These are phyloP conservation scores for Microsporum canis DNA, from an alignment of 2,329 filamentous ascomycete species.

Conservation along the genomic window DNA sequence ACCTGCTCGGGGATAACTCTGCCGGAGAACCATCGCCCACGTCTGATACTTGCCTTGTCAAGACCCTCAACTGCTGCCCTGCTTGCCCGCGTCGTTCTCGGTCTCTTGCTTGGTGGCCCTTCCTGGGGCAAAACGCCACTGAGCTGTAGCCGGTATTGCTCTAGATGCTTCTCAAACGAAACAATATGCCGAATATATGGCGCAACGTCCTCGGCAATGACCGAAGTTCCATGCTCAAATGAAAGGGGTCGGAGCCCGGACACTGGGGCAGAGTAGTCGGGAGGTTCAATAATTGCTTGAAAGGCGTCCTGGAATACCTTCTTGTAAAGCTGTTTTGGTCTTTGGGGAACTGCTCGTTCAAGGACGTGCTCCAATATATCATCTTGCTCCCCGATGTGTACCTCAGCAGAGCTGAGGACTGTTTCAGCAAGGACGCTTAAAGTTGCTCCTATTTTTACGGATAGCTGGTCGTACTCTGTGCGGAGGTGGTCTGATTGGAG, in stretches of 20 bases:
- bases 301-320: conserved; percentile 39
- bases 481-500: conserved; percentile 40
- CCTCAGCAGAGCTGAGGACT: conserved; percentile 13
- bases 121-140: conserved; percentile 53
- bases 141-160: conserved; percentile 53
- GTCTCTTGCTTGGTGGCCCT: conserved; percentile 43
- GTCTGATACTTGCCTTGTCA: conserved; percentile 52
- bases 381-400: conserved; percentile 17
- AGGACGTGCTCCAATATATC: conserved; percentile 23
- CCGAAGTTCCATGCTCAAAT: conserved; percentile 58
- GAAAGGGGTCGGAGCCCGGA: conserved; percentile 46
- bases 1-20: conserved; percentile 51
- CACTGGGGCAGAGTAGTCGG: conserved; percentile 23
- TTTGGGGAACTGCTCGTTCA: conserved; percentile 16
- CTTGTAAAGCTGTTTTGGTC: conserved; percentile 22
- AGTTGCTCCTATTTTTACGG: conserved; percentile 26
- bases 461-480: conserved; percentile 35
- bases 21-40: conserved; percentile 60
- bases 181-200: conserved; percentile 85
- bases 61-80: conserved; percentile 68
- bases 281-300: conserved; percentile 39
- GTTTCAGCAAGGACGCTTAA: conserved; percentile 22
- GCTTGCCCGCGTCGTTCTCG: conserved; percentile 61
- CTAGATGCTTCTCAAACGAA: conserved; percentile 59
- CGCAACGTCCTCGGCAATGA: conserved; percentile 66